phyloP scores from a whole-genome alignment of 202 grass and related monocot species.

The Schoenoplectus triqueter region DNA sequence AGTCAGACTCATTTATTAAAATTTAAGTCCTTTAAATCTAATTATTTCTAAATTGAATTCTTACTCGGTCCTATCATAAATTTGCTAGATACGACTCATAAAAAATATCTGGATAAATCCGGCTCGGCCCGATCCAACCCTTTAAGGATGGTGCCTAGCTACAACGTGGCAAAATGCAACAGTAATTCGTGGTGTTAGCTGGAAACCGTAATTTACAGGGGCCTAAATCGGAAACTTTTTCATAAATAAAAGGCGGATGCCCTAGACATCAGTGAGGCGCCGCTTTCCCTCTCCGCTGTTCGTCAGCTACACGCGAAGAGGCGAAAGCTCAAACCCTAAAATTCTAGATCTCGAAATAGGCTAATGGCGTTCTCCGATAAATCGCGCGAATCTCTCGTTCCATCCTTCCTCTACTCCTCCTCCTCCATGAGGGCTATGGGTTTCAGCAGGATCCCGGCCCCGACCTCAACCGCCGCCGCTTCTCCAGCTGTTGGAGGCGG shows the following conservation, averaged over 20 bases:
- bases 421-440: slow-evolving; percentile 49
- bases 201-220: slow-evolving; percentile 1
- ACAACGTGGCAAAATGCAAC: no score
- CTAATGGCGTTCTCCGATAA: slow-evolving; percentile 66
- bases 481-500: not conserved
- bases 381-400: slow-evolving; percentile 65
- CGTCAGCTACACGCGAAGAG: slow-evolving; percentile 50
- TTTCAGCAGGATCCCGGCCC: slow-evolving; percentile 39
- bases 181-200: not conserved
- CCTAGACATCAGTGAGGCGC: slow-evolving; percentile 37
- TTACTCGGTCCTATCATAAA: no score
- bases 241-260: slow-evolving; percentile 41
- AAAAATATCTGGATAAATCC: no score
- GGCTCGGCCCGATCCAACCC: no score
- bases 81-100: no score
- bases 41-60: no score
- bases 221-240: not conserved
- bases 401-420: slow-evolving; percentile 69
- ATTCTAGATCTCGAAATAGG: slow-evolving; percentile 19
- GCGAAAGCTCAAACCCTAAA: slow-evolving; percentile 35
- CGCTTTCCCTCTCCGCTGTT: slow-evolving; percentile 46
- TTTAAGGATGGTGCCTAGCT: no score
- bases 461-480: slow-evolving; percentile 13
- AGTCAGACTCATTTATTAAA: no score
- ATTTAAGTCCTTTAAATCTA: no score